phyloP scores from a whole-genome alignment of 768 basidiomycete species.

The Rhodotorula toruloides region DNA sequence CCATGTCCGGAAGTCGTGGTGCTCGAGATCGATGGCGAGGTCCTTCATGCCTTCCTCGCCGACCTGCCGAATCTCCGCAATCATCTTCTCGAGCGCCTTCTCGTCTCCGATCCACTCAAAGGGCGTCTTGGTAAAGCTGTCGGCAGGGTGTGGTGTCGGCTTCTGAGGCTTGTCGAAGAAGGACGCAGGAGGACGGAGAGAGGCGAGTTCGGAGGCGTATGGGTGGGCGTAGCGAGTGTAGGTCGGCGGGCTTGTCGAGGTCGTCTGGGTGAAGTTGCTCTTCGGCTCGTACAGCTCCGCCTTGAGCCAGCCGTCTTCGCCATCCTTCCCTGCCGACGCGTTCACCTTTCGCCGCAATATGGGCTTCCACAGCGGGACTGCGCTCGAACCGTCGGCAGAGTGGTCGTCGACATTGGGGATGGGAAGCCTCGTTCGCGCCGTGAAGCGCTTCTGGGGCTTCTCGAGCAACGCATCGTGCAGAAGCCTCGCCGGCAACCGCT shows the following conservation, averaged over 20 bases:
- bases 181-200: slow-evolving; percentile 1
- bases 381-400: slow-evolving; percentile 26
- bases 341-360: slow-evolving; percentile 71
- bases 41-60: slow-evolving; percentile 49
- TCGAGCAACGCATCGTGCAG: slow-evolving; percentile 68
- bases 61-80: slow-evolving; percentile 55
- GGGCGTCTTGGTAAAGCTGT: slow-evolving; percentile 61
- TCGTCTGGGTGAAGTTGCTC: slow-evolving; percentile 10
- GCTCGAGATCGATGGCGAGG: slow-evolving; percentile 90
- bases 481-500: slow-evolving; percentile 45
- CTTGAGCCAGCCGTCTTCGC: slow-evolving; percentile 57
- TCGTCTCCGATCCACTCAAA: slow-evolving; percentile 66
- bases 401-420: slow-evolving; percentile 1
- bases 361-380: slow-evolving; percentile 65
- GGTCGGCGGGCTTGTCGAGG: slow-evolving; percentile 15
- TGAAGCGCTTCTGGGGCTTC: slow-evolving; percentile 79
- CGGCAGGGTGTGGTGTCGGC: neutral
- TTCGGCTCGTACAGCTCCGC: slow-evolving; percentile 49
- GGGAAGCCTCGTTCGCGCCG: slow-evolving; percentile 47
- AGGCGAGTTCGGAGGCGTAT: slow-evolving; percentile 31
- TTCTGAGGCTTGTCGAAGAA: slow-evolving; percentile 37
- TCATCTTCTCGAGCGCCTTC: slow-evolving; percentile 58
- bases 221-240: slow-evolving; percentile 34
- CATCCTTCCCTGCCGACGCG: slow-evolving; percentile 53
- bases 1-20: slow-evolving; percentile 81